Conservation (phyloP, 176 grass and related monocot genomes). For the Carex cristatella region DNA sequence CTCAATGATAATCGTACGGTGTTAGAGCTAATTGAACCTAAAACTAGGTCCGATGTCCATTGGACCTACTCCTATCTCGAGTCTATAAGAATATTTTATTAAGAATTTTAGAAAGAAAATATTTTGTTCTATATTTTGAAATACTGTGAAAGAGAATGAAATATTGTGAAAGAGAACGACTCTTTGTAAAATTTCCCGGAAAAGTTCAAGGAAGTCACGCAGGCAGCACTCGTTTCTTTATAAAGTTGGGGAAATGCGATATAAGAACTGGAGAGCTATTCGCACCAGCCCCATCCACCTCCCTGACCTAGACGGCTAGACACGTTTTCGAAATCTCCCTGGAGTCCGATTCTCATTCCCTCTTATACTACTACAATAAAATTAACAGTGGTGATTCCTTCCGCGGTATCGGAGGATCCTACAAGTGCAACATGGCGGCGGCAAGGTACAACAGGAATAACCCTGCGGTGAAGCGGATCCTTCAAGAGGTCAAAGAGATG, state of each 20-base stretch:
- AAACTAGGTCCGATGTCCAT: too few relatives aligned
- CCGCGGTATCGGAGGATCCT: not conserved
- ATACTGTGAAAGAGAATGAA: too few relatives aligned
- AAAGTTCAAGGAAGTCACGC: not conserved
- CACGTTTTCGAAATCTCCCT: not conserved
- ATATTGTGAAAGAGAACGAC: too few relatives aligned
- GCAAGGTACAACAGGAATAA: constrained; percentile 84
- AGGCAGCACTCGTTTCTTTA: not conserved
- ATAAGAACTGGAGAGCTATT: not conserved
- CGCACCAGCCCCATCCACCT: not conserved
- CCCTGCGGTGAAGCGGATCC: constrained; percentile 99
- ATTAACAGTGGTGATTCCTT: constrained; percentile 13
- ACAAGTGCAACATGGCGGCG: constrained; percentile 35
- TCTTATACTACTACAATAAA: constrained; percentile 1
- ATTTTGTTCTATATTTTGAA: too few relatives aligned
- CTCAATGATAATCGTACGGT: too few relatives aligned
- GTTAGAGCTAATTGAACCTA: too few relatives aligned
- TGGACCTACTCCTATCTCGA: too few relatives aligned
- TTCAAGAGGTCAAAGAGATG: constrained; percentile 99
- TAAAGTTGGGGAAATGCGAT: not conserved
- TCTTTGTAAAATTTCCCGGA: too few relatives aligned
- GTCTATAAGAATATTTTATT: too few relatives aligned
- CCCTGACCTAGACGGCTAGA: not conserved
- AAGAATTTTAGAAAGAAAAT: too few relatives aligned
- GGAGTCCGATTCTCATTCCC: constrained; percentile 5